These are phyloP conservation scores for Talaromyces sp. DNA, from an alignment of 2,329 filamentous ascomycete genomes.

Conservation along the genomic window DNA sequence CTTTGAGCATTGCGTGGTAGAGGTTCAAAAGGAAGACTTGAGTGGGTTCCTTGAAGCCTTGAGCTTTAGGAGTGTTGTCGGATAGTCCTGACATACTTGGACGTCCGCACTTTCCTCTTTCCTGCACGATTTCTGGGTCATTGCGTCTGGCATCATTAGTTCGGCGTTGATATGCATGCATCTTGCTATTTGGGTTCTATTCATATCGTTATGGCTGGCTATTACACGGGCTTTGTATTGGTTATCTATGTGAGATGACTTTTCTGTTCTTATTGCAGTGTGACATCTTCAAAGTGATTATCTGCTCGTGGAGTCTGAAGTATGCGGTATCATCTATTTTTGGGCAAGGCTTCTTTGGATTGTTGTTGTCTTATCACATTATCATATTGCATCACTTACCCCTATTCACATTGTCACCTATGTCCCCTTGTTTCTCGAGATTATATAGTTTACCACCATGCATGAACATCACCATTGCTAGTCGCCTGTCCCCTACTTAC, in stretches of 20 bases:
- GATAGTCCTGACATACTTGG: conserved; percentile 34
- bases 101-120: background rate
- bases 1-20: conserved; percentile 95
- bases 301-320: background rate
- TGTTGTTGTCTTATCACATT: background rate
- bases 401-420: background rate
- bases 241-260: conserved; percentile 5
- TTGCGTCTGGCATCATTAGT: conserved; percentile 10
- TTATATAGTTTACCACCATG: background rate
- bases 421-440: background rate
- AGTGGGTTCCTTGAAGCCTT: conserved; percentile 85
- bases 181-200: background rate
- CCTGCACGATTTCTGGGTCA: background rate
- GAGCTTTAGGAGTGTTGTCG: conserved; percentile 84
- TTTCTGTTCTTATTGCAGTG: background rate
- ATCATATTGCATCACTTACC: background rate
- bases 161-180: conserved; percentile 13
- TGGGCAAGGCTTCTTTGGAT: background rate
- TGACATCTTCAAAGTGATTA: background rate
- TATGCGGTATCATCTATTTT: background rate
- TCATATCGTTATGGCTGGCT: background rate
- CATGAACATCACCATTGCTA: background rate
- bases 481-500: background rate
- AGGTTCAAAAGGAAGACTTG: conserved; percentile 95
- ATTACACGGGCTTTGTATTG: background rate